These are phyloP conservation scores for Penicillium paneum DNA, from an alignment of 2,329 filamentous ascomycete genomes.

Conservation along the genomic window DNA sequence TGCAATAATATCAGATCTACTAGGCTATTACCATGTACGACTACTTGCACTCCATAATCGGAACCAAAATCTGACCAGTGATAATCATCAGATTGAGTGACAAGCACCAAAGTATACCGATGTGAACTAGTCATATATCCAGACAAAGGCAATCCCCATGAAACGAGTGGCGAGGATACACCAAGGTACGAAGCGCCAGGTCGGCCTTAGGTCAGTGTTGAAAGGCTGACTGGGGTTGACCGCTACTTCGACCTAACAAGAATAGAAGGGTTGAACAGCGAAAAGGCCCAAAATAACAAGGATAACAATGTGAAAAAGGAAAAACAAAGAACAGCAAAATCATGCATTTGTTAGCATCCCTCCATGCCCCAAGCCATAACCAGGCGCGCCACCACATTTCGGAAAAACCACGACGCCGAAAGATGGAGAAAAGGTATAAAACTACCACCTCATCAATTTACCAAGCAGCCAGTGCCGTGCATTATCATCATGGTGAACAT, in stretches of 20 bases:
- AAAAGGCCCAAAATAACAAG: not conserved
- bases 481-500: slow-evolving; percentile 19
- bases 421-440: slow-evolving; percentile 17
- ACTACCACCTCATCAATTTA: slow-evolving; percentile 14
- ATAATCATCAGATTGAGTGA: not conserved
- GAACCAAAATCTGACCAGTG: not conserved
- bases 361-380: slow-evolving; percentile 3
- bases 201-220: not conserved
- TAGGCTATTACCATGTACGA: not conserved
- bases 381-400: slow-evolving; percentile 15
- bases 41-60: not conserved
- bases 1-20: not conserved
- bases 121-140: not conserved
- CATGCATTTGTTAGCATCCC: slow-evolving; percentile 13
- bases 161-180: not conserved
- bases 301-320: not conserved
- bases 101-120: not conserved
- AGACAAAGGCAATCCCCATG: not conserved
- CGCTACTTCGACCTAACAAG: not conserved
- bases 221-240: not conserved
- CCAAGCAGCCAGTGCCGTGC: slow-evolving; percentile 19
- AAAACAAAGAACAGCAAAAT: not conserved
- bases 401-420: slow-evolving; percentile 23
- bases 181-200: not conserved
- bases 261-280: not conserved